Percentiles rank a stretch among this genome's conserved stretches.
These are phyloP conservation scores for Saccharomycopsis babjevae DNA, from an alignment of 805 yeast species.

Conservation along the genomic window DNA sequence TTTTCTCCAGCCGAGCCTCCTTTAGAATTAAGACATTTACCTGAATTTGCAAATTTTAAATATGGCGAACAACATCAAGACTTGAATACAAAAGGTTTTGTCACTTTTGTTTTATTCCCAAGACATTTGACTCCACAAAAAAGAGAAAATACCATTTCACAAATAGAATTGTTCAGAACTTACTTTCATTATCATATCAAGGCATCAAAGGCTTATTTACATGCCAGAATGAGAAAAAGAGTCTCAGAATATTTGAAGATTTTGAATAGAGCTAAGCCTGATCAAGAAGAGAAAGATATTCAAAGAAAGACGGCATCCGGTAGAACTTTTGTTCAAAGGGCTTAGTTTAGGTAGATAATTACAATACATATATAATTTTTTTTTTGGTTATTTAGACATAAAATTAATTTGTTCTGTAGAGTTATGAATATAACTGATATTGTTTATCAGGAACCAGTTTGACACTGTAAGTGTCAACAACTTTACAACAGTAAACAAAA, in stretches of 20 bases:
- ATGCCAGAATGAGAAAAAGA: conserved; percentile 94
- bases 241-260: conserved; percentile 91
- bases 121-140: conserved; percentile 61
- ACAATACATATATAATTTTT: background rate
- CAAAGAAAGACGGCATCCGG: conserved; percentile 27
- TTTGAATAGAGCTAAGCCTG: conserved; percentile 94
- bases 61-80: conserved; percentile 24
- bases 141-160: conserved; percentile 81
- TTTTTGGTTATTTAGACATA: background rate
- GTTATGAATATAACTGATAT: background rate
- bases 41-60: conserved; percentile 22
- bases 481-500: too few relatives aligned
- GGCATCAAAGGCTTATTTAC: conserved; percentile 96
- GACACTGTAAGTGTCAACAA: too few relatives aligned
- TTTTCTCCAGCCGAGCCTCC: conserved; percentile 91
- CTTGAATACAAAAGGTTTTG: conserved; percentile 32
- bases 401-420: background rate
- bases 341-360: background rate
- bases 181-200: conserved; percentile 98
- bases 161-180: conserved; percentile 85
- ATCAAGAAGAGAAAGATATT: conserved; percentile 63
- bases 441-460: too few relatives aligned
- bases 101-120: conserved; percentile 71
- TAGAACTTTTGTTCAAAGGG: conserved; percentile 15
- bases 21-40: conserved; percentile 54